Evolutionary conservation across 2,329 filamentous ascomycete species (phyloP).

Genomic region (Apiospora kogelbergensis): DNA sequence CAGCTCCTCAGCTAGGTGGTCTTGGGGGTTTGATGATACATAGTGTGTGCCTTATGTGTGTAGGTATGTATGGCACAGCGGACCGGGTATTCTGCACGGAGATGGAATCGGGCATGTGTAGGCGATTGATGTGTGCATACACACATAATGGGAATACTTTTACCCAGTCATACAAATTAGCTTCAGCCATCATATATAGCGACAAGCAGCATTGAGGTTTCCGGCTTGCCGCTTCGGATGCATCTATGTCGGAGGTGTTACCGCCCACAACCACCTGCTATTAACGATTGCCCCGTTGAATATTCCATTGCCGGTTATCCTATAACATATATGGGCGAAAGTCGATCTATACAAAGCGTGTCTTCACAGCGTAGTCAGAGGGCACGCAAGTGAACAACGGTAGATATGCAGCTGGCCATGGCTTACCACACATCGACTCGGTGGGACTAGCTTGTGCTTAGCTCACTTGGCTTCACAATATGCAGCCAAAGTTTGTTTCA

Average conservation of each 20-base stretch:
- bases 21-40: not conserved
- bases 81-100: not conserved
- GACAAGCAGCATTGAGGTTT: not conserved
- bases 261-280: not conserved
- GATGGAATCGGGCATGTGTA: not conserved
- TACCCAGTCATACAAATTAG: not conserved
- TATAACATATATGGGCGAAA: too few species aligned
- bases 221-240: not conserved
- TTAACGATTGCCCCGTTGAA: too few species aligned
- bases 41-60: not conserved
- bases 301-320: not conserved
- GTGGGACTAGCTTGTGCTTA: too few species aligned
- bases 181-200: not conserved
- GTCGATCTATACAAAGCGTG: too few species aligned
- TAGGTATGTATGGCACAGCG: not conserved
- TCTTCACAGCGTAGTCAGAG: too few species aligned
- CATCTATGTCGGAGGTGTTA: not conserved
- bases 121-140: not conserved
- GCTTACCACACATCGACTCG: too few species aligned
- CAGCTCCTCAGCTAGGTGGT: not conserved
- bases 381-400: too few species aligned
- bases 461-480: too few species aligned
- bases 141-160: not conserved
- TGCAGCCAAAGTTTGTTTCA: not conserved
- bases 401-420: too few species aligned